Base-by-base conservation (phyloP, 257 asterid genomes). In the Ehretia macrophylla region DNA sequence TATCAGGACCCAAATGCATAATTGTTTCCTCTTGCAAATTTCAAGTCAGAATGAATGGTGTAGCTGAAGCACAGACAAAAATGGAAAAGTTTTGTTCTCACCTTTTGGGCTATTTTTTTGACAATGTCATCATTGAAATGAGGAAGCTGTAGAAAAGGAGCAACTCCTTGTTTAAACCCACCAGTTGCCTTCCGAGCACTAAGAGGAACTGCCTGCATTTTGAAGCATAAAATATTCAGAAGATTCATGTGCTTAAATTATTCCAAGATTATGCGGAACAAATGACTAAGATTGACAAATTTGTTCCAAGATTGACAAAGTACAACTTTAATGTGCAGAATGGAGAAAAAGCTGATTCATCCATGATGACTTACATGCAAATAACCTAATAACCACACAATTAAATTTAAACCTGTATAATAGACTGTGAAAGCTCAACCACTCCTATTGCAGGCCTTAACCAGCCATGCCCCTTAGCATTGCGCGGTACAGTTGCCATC, bases 131-230 rank as follows among this genome's bases (percentile, higher is more conserved):
- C 99, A 58, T 64, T 81, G 74, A 88, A 84, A 75, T 92, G 88
- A 8, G 97, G 99, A 71, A 92, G 96, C 77, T 92, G 99, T 65
- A 92, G 73, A 76, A 88, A 87, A 11, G 99, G 81, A 68, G 91
- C 94, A 70, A 68, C 60, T 56, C 90, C 88, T 37, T 84, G 95
- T 1, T 80, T 70, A 49, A 85, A 77, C 27, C 85, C 86, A 60
- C 85, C 80, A 63, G 79, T 76, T 57, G 82, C 77, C 80, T 86
- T 92, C 77, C 97, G 82, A 68, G 94, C 81, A 75, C 94, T 81
- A 50, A 92, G 89, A 66, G 87, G 87, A 76, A 92, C 86, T 45
- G 95, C 95, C 99, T 92, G 83, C 79, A 73, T 58, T 53, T 66
- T 52, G 12, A 62, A 51, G 48, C 64, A 45, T n/a, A 57, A 49